phyloP scores from a whole-genome alignment of 2,329 filamentous ascomycete species.

The Pyricularia pennisetigena region DNA sequence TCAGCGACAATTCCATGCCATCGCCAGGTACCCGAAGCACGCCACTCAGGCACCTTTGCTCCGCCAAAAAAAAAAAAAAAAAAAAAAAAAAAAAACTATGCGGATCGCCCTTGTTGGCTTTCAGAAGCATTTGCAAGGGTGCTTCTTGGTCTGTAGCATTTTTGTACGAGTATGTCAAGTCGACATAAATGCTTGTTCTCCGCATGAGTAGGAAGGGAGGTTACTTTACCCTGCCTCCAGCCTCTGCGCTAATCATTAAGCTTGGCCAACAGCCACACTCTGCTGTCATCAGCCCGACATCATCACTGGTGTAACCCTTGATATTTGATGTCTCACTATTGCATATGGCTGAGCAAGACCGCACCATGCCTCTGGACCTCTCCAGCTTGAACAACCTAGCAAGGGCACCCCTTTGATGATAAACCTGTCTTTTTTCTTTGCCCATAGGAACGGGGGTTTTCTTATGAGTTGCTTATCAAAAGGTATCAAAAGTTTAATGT shows the following conservation, averaged over 20 bases:
- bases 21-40: neutral
- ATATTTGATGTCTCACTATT: neutral
- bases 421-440: neutral
- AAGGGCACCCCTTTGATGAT: neutral
- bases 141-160: neutral
- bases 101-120: neutral
- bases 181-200: neutral
- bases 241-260: neutral
- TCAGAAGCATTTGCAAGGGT: neutral
- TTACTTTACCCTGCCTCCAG: neutral
- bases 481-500: neutral
- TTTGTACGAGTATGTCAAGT: neutral
- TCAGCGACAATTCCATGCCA: neutral
- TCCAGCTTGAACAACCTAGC: neutral
- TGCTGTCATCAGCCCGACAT: neutral
- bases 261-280: neutral
- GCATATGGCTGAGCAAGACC: neutral
- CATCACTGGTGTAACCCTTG: neutral
- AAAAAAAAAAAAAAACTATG: neutral
- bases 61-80: neutral
- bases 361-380: neutral
- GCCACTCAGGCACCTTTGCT: neutral
- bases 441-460: neutral
- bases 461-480: neutral
- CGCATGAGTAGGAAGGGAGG: neutral